These are phyloP conservation scores for Jackrogersella minutella DNA, from an alignment of 495 filamentous ascomycete genomes.

Conservation along the genomic window DNA sequence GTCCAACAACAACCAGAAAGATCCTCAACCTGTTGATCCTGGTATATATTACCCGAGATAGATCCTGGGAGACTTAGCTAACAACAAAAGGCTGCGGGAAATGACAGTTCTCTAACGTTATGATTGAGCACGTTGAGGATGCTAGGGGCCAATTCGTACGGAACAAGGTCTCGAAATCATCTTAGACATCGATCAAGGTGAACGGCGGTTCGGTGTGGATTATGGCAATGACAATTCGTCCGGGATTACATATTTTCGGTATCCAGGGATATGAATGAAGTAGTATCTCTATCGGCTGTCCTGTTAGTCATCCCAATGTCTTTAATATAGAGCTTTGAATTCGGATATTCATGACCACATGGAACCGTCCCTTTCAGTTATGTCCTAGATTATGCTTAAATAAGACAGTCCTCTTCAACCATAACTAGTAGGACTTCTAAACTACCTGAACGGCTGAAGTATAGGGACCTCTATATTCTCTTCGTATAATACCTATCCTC, in stretches of 20 bases:
- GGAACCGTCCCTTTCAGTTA: too few relatives aligned
- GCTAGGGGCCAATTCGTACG: not conserved
- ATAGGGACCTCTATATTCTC: too few relatives aligned
- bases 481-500: too few relatives aligned
- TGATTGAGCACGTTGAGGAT: not conserved
- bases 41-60: not conserved
- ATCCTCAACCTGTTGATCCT: conserved; percentile 23
- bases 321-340: not conserved
- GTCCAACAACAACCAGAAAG: not conserved
- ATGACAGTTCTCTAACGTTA: not conserved
- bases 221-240: not conserved
- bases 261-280: not conserved
- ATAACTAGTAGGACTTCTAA: too few relatives aligned
- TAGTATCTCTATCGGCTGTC: not conserved
- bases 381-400: too few relatives aligned
- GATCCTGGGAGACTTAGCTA: not conserved
- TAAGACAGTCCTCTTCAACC: too few relatives aligned
- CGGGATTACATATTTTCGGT: not conserved
- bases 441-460: too few relatives aligned
- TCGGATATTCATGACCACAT: too few relatives aligned
- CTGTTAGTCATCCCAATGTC: not conserved
- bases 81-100: conserved; percentile 10
- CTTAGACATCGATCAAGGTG: not conserved
- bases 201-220: not conserved
- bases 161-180: not conserved